Conservation (phyloP, 257 asterid genomes). For the Solanum sitiens region DNA sequence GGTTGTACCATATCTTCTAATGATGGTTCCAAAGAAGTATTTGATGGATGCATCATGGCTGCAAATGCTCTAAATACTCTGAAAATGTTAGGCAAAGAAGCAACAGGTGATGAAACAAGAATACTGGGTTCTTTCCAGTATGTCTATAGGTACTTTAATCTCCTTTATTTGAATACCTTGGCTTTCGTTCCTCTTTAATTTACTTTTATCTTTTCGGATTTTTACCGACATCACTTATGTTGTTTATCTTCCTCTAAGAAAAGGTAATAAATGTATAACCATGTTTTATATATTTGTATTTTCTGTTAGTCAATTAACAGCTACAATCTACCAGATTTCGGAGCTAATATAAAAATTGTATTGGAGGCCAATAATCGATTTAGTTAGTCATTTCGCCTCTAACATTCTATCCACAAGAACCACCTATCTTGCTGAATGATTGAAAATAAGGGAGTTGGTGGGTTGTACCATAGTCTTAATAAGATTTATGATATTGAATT, state of each 20-base stretch:
- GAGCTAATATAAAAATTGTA: too few species aligned
- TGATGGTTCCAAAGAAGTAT: conserved; percentile 43
- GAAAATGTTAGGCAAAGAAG: conserved; percentile 52
- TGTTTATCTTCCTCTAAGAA: not conserved
- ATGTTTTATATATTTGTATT: too few species aligned
- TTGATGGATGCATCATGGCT: conserved; percentile 57
- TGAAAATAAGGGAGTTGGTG: too few species aligned
- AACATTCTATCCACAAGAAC: too few species aligned
- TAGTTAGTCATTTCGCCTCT: too few species aligned
- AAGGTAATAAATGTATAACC: too few species aligned
- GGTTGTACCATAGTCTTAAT: not conserved
- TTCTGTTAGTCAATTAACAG: too few species aligned
- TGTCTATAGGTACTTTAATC: conserved; percentile 37
- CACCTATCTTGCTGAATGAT: too few species aligned
- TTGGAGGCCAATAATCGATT: too few species aligned
- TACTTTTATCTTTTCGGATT: not conserved
- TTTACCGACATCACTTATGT: not conserved
- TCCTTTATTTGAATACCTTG: too few species aligned
- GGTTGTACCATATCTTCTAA: conserved; percentile 44
- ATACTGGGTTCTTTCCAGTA: conserved; percentile 87
- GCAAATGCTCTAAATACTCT: conserved; percentile 75
- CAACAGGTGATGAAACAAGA: conserved; percentile 53
- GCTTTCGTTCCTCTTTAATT: too few species aligned
- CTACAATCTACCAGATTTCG: too few species aligned
- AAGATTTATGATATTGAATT: not conserved